Evolutionary conservation across 768 basidiomycete species (phyloP).

Genomic region (Clitopilus passeckerianus): DNA sequence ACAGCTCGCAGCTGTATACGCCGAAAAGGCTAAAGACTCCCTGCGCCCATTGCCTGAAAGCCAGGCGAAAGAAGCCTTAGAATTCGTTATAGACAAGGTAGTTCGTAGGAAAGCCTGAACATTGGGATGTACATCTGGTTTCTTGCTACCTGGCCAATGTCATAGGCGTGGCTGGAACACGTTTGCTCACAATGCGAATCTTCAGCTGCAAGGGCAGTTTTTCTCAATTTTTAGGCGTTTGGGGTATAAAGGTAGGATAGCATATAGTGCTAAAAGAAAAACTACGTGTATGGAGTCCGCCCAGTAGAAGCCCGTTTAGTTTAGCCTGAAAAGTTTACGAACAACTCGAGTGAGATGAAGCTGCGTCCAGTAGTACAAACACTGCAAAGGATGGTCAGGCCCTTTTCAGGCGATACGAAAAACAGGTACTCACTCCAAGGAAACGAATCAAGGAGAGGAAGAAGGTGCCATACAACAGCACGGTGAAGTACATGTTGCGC

Average conservation of each 20-base stretch:
- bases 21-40: conserved; percentile 68
- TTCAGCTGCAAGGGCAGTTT: background rate
- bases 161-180: background rate
- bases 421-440: conserved; percentile 40
- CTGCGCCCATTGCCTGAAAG: conserved; percentile 73
- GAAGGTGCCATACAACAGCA: conserved; percentile 62
- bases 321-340: conserved; percentile 15
- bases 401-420: background rate
- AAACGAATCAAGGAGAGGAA: conserved; percentile 53
- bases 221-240: background rate
- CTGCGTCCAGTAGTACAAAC: conserved; percentile 17
- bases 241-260: background rate
- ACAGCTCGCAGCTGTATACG: conserved; percentile 72
- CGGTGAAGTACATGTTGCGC: conserved; percentile 54
- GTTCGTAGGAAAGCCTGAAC: background rate
- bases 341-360: conserved; percentile 14
- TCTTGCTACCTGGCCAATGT: background rate
- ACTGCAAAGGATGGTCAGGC: conserved; percentile 7
- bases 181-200: background rate
- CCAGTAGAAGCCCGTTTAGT: conserved; percentile 1
- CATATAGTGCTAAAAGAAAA: background rate
- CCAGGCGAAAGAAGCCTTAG: conserved; percentile 73
- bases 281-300: background rate
- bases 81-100: conserved; percentile 14
- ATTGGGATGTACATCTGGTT: background rate